Conservation (phyloP, 768 basidiomycete genomes). For the Hericium coralloides region DNA sequence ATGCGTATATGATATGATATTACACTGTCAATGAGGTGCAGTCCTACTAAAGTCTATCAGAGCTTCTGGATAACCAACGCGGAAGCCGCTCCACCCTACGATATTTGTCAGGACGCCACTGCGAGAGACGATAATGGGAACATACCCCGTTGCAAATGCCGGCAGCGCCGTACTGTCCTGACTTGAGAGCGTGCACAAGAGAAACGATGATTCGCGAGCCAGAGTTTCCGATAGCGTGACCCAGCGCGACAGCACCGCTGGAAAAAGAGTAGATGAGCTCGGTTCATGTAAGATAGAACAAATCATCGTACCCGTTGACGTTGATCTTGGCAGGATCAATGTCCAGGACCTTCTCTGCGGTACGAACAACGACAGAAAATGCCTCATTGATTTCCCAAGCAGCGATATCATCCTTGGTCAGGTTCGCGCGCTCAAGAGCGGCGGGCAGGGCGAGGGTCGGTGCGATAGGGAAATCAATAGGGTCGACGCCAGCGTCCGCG, state of each 20-base stretch:
- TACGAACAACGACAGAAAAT: slow-evolving; percentile 88
- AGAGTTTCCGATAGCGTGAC: slow-evolving; percentile 94
- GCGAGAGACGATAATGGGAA: slow-evolving; percentile 17
- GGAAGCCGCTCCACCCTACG: slow-evolving; percentile 84
- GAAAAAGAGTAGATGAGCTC: slow-evolving; percentile 10
- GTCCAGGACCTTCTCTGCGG: slow-evolving; percentile 80
- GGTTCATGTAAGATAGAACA: background rate
- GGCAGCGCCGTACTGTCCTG: slow-evolving; percentile 90
- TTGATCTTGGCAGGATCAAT: slow-evolving; percentile 89
- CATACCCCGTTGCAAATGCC: slow-evolving; percentile 96
- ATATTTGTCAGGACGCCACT: no score
- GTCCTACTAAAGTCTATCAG: slow-evolving; percentile 21
- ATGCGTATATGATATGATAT: background rate
- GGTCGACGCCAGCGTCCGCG: slow-evolving; percentile 94
- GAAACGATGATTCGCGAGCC: slow-evolving; percentile 93
- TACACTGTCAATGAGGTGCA: background rate
- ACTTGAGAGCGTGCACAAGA: slow-evolving; percentile 82
- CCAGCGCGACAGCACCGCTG: slow-evolving; percentile 94
- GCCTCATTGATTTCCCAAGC: slow-evolving; percentile 97
- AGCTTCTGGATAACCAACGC: slow-evolving; percentile 85
- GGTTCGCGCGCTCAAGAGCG: slow-evolving; percentile 80
- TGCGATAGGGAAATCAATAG: slow-evolving; percentile 94
- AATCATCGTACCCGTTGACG: slow-evolving; percentile 58
- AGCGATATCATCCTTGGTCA: slow-evolving; percentile 76
- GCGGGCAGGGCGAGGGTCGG: slow-evolving; percentile 86